Conservation (phyloP, 768 basidiomycete species). For the Mycena crocata region DNA sequence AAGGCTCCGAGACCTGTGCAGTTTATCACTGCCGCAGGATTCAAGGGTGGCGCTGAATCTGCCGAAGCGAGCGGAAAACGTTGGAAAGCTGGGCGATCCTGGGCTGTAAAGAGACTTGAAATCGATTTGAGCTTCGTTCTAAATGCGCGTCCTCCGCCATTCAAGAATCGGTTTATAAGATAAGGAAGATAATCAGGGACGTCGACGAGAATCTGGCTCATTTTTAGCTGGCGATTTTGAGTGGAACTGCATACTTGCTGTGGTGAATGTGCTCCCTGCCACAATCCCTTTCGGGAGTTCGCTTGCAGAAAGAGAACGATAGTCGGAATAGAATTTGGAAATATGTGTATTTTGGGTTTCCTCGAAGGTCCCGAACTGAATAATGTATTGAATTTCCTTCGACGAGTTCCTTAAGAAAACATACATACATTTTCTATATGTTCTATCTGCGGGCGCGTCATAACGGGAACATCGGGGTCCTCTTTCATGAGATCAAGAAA, state of each 20-base stretch:
- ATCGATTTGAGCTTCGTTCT: constrained; percentile 20
- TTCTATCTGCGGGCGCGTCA: constrained; percentile 16
- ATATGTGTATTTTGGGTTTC: too few species aligned
- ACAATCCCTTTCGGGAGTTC: constrained; percentile 22
- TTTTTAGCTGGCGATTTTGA: not conserved
- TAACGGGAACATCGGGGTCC: constrained; percentile 24
- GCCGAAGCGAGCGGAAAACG: not conserved
- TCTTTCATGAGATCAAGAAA: constrained; percentile 18
- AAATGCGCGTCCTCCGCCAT: constrained; percentile 24
- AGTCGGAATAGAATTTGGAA: constrained; percentile 25
- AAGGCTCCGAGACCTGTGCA: constrained; percentile 53
- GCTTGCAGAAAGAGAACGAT: not conserved
- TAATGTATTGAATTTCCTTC: too few species aligned
- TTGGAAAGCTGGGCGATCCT: constrained; percentile 7
- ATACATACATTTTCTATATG: constrained; percentile 15
- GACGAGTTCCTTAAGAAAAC: too few species aligned
- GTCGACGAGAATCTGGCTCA: constrained; percentile 17
- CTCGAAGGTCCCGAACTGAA: too few species aligned
- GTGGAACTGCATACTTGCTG: constrained; percentile 1
- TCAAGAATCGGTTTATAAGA: constrained; percentile 22
- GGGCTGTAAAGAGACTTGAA: constrained; percentile 14
- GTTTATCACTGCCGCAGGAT: constrained; percentile 23
- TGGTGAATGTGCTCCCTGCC: constrained; percentile 9
- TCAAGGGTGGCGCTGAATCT: not conserved
- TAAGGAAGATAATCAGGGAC: constrained; percentile 29